Base-by-base conservation (phyloP, 306 rosid genomes). In the Glycine soja region DNA sequence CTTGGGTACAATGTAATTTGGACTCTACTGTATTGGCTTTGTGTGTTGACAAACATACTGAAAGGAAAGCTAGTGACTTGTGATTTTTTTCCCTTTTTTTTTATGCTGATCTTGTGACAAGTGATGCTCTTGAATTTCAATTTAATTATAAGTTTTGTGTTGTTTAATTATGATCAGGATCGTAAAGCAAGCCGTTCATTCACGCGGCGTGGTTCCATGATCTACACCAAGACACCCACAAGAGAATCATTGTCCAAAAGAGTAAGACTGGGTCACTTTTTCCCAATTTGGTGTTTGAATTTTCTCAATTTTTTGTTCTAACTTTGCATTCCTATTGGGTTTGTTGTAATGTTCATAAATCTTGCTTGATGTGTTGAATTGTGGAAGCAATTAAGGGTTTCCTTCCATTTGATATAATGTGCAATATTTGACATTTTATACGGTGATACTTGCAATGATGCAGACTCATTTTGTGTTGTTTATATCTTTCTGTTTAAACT, bases 221-320 rank as follows among this genome's bases (percentile, higher is more conserved):
- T 91, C 77, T 93, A 93, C 88, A 96, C 99, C 43, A 96, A 96
- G 87, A 90, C 97, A 46, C 99, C 99, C 10, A 84, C 97, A 36
- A 89, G 97, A 88, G 97, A 91, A 73, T 88, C 93, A 2, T 80
- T 90, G 68, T 80, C 84, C 43, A 90, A 54, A 88, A 96, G 85
- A 83, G 98, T 96, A 85, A 79, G 84, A 59, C 68, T 13, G 4
- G 24, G 13, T 40, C 43, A 46, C 51, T 12, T 70, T 76, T 73
- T 3, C n/a, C 52, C 71, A 19, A 54, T 63, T 57, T 36, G 18
- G 3, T 69, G 6, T 82, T 82, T 82, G 6, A 67, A 46, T 67
- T 67, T 75, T 54, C 32, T 47, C 57, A 3, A 4, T 10, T 70
- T 16, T 13, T 59, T 5, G n/a, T 47, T 56, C 30, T 0, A 12